Conservation (phyloP, 176 grass and related monocot species). For the Ensete ventricosum region DNA sequence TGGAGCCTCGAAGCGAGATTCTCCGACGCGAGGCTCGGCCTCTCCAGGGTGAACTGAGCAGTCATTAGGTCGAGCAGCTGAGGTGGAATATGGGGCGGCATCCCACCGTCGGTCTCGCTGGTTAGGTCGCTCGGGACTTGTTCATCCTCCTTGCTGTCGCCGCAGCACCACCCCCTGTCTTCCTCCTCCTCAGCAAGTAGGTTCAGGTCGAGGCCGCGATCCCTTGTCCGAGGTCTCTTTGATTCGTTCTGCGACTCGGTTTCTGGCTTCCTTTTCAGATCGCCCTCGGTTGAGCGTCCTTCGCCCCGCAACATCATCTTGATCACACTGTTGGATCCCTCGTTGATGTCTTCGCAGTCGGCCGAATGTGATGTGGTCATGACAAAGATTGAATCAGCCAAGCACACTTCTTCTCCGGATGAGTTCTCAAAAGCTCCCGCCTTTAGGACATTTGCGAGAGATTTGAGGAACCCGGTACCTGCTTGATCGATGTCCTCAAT, state of each 20-base stretch:
- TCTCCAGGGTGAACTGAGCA: constrained; percentile 16
- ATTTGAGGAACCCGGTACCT: constrained; percentile 17
- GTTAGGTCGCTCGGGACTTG: constrained; percentile 68
- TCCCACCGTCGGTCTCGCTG: constrained; percentile 27
- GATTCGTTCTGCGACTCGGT: background rate
- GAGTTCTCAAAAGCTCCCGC: constrained; percentile 21
- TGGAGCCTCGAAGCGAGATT: constrained; percentile 30
- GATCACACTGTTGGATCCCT: background rate
- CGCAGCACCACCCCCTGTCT: too few species aligned
- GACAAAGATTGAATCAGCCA: constrained; percentile 34
- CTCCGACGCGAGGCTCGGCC: constrained; percentile 4
- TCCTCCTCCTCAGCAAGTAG: background rate
- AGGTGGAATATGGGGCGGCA: background rate
- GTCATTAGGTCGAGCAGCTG: constrained; percentile 24
- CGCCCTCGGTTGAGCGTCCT: background rate
- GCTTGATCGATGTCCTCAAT: constrained; percentile 41
- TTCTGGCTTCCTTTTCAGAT: constrained; percentile 7
- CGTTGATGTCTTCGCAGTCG: background rate
- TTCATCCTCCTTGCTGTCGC: constrained; percentile 22
- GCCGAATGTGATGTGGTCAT: constrained; percentile 23
- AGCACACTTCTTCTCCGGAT: background rate
- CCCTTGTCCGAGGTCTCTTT: constrained; percentile 3
- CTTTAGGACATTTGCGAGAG: constrained; percentile 5
- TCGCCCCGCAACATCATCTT: constrained; percentile 6
- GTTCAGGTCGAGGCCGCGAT: background rate